Evolutionary conservation across 2,329 filamentous ascomycete genomes (phyloP).

Genomic region (Fusarium cyanostomum): DNA sequence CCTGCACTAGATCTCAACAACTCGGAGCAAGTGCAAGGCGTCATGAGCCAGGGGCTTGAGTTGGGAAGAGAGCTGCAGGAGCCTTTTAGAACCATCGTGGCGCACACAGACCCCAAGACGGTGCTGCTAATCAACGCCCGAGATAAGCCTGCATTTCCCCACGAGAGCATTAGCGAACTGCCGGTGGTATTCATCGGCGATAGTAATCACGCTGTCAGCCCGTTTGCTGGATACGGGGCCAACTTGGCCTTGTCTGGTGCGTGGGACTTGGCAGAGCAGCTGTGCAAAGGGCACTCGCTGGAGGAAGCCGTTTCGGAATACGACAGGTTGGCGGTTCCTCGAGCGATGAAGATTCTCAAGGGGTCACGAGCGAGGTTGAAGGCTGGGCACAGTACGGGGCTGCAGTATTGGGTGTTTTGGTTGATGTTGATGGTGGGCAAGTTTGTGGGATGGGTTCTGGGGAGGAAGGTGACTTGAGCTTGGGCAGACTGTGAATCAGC

Average conservation of each 20-base stretch:
- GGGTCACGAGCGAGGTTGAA: conserved; percentile 37
- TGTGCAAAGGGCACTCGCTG: conserved; percentile 45
- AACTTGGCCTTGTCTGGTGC: conserved; percentile 59
- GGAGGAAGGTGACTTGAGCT: conserved; percentile 2
- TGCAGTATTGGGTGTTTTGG: conserved; percentile 36
- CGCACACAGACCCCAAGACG: conserved; percentile 50
- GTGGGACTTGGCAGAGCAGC: conserved; percentile 55
- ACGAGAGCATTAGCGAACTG: conserved; percentile 40
- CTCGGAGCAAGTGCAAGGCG: conserved; percentile 36
- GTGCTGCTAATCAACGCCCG: conserved; percentile 52
- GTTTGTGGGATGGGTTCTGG: conserved; percentile 33
- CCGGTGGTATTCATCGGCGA: conserved; percentile 59
- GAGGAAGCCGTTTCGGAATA: conserved; percentile 45
- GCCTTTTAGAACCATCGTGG: conserved; percentile 52
- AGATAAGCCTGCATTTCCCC: conserved; percentile 57
- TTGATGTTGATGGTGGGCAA: conserved; percentile 30
- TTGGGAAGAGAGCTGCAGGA: conserved; percentile 50
- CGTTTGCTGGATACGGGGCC: conserved; percentile 60
- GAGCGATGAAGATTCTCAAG: conserved; percentile 43
- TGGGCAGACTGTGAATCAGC: neutral
- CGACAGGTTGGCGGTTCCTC: conserved; percentile 49
- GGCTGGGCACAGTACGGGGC: conserved; percentile 39
- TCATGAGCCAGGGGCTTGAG: conserved; percentile 46
- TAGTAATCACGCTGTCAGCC: conserved; percentile 59
- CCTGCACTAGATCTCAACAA: conserved; percentile 20